Evolutionary conservation across 345 rosid genomes (phyloP).

Genomic region (Streptanthus diversifolius): DNA sequence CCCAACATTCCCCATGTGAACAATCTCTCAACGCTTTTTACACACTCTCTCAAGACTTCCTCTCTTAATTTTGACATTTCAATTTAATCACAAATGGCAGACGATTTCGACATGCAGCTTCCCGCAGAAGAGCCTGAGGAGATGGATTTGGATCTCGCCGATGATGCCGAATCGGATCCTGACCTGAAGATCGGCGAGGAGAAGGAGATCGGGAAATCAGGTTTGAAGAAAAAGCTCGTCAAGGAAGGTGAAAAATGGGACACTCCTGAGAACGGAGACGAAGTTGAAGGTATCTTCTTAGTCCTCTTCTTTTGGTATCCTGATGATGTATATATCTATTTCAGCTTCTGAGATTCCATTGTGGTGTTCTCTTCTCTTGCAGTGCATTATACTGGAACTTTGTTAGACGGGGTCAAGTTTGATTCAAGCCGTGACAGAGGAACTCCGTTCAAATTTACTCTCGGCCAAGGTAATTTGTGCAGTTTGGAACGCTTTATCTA

Average conservation of each 20-base stretch:
- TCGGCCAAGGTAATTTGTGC: constrained; percentile 48
- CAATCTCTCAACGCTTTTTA: not conserved
- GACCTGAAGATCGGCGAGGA: constrained; percentile 45
- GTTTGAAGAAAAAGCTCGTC: constrained; percentile 68
- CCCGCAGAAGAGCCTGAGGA: constrained; percentile 34
- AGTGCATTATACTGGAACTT: constrained; percentile 49
- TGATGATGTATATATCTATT: not conserved
- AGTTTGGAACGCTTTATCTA: not conserved
- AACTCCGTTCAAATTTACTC: constrained; percentile 53
- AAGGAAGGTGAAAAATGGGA: constrained; percentile 72
- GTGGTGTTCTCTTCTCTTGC: constrained; percentile 20
- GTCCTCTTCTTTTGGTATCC: not conserved
- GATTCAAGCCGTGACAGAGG: constrained; percentile 64
- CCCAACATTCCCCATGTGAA: not conserved
- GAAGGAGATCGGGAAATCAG: constrained; percentile 64
- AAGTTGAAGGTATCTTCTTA: constrained; percentile 55
- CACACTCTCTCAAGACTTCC: not conserved
- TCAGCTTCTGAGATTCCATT: not conserved
- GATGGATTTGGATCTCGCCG: constrained; percentile 47
- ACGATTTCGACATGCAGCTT: constrained; percentile 48
- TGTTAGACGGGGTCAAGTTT: constrained; percentile 59
- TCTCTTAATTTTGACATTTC: not conserved
- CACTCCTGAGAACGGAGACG: constrained; percentile 60
- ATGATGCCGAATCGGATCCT: constrained; percentile 22
- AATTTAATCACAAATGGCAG: constrained; percentile 39